These are phyloP conservation scores for Calonectria pauciramosa DNA, from an alignment of 2,329 filamentous ascomycete genomes.

Conservation along the genomic window DNA sequence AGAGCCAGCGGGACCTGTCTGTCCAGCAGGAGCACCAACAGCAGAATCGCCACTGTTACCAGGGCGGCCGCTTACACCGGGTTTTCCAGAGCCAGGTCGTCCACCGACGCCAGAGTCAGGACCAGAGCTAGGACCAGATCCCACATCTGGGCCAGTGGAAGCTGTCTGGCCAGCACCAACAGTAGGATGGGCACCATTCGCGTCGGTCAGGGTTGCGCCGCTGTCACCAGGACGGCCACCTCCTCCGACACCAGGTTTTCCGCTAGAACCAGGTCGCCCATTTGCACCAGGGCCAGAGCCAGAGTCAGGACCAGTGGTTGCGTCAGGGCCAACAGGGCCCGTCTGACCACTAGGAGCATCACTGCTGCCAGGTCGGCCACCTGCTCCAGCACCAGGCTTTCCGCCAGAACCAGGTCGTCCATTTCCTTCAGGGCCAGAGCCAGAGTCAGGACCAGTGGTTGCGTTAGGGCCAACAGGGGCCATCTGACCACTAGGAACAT, in stretches of 20 bases:
- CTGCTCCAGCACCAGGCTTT: too few species aligned
- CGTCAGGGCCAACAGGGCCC: background rate
- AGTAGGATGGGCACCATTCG: background rate
- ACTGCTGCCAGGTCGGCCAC: background rate
- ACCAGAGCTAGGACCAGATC: background rate
- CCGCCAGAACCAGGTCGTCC: background rate
- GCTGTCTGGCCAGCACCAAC: background rate
- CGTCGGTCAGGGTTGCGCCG: background rate
- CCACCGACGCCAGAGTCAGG: background rate
- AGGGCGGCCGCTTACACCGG: background rate
- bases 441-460: background rate
- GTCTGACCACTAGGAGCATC: background rate
- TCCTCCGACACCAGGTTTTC: too few species aligned
- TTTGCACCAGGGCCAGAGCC: background rate
- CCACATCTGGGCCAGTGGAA: background rate
- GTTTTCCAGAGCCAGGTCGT: background rate
- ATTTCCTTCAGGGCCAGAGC: background rate
- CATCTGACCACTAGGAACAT: background rate
- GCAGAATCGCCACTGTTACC: background rate
- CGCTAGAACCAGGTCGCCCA: too few species aligned
- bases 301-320: background rate
- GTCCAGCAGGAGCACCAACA: background rate
- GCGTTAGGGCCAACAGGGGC: background rate
- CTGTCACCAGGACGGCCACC: background rate
- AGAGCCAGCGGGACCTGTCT: background rate